Evolutionary conservation across 345 rosid species (phyloP), one percentile per base, ranked within the genome.

Genomic region (Eucalyptus erythrocorys): DNA sequence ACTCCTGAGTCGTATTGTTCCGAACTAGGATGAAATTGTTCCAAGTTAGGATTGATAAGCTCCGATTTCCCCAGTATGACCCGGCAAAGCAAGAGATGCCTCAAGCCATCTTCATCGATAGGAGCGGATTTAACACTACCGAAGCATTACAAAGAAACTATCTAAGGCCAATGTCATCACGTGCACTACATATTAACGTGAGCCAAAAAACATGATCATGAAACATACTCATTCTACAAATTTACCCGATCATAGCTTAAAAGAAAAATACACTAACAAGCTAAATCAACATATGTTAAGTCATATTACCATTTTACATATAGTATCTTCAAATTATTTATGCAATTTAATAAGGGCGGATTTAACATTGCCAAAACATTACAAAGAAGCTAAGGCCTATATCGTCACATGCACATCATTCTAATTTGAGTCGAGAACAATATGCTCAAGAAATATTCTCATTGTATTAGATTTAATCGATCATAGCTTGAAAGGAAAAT

Each of bases 1-100:
- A 96, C 93, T 50, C 99, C 99, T 4, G 95, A 95, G 91, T 96
- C 98, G 40, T 94, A 96, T 61, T 96, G 95, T 9, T 66, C 90
- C 2, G 96, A 95, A 89, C 95, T 93, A 13, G 99, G 99, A 89
- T 92, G 94, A 6, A 85, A 88, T 88, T 93, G 95, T n/a, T 89
- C 88, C 34, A 96, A 93, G 37, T 98, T 96, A 37, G 93, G 94
- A 80, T 49, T 93, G 64, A 97, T 93, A 45, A 90, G 89, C 93
- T 98, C 98, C 30, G 92, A 34, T 76, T 94, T 96, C 45, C 99
- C 99, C 49, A 96, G 87, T 86, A 96, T 87, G n/a, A 97, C 93
- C 49, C 97, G 96, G 59, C 97, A 98, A 32, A 98, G 94, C 90
- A 96, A 76, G 89, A 98, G 64, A 94, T 96, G 94, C 66, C 96